Percentiles rank a stretch among this genome's conserved stretches.
Conservation (phyloP, 2,329 filamentous ascomycete genomes). For the Fusarium nurragi region DNA sequence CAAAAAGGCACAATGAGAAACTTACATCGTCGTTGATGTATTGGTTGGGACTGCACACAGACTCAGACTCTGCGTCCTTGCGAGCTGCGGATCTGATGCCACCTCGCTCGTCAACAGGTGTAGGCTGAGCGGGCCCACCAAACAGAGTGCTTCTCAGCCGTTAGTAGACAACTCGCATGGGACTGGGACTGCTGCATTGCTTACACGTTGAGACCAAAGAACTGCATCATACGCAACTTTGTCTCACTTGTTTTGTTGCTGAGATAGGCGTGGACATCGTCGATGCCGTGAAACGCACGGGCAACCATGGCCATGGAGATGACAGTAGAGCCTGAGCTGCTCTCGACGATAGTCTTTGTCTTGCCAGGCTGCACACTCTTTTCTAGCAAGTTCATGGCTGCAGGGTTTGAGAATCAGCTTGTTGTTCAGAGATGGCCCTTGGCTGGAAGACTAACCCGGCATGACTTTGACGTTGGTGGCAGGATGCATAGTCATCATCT, state of each 20-base stretch:
- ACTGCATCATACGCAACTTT: conserved; percentile 47
- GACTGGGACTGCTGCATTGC: background rate
- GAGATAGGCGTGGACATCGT: conserved; percentile 55
- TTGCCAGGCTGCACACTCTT: conserved; percentile 54
- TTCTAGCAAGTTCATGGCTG: conserved; percentile 59
- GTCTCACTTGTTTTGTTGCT: conserved; percentile 58
- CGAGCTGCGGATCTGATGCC: conserved; percentile 46
- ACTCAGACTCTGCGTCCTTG: conserved; percentile 45
- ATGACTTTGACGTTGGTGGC: conserved; percentile 71
- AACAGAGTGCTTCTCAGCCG: conserved; percentile 42
- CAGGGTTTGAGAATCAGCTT: conserved; percentile 14
- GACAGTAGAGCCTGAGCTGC: conserved; percentile 69
- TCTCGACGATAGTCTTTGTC: conserved; percentile 66
- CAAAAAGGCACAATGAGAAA: background rate
- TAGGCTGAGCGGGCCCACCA: conserved; percentile 49
- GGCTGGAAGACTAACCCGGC: conserved; percentile 54
- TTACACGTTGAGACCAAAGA: conserved; percentile 50
- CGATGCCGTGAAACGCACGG: conserved; percentile 51
- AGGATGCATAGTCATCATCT: conserved; percentile 70
- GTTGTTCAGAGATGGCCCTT: background rate
- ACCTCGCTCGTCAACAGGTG: conserved; percentile 46
- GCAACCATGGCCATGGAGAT: conserved; percentile 61
- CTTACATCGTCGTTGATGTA: conserved; percentile 49
- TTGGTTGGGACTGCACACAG: conserved; percentile 47
- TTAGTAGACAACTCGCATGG: conserved; percentile 1